Base-by-base conservation (phyloP, 2,329 filamentous ascomycete genomes). In the Neonectria faginata region DNA sequence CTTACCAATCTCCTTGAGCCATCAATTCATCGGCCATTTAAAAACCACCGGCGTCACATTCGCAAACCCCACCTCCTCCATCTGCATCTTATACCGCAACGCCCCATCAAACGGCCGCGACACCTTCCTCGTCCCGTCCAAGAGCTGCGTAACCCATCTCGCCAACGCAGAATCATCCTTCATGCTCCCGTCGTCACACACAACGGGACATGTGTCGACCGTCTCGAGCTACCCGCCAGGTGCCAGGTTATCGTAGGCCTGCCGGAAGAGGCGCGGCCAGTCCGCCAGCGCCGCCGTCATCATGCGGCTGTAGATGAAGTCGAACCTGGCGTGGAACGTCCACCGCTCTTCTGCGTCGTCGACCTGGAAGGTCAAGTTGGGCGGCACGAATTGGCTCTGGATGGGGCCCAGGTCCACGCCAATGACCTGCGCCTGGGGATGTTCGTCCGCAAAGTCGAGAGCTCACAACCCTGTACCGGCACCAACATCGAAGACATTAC, bases 41-140 rank as follows among this genome's bases (percentile, higher is more conserved):
- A 78, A 83, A 5, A 82, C 69, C 2, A 78, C 74, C 65, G 85
- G 80, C 0, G 74, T 72, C 0, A 88, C 79, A 61, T 86, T 79
- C 45, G 77, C 73, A 67, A 88, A 88, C 0, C 86, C 87, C 0
- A 82, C 83, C 5, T 82, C 81, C 16, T 76, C 74, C 51, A 88
- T 76, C 60, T 79, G 78, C 31, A 67, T 52, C 36, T 71, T 74
- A 20, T 69, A 66, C 11, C 67, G 54, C 25, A 61, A 50, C 0
- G 72, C 74, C 2, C 67, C 71, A 8, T 69, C 62, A 36, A 76
- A 67, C 0, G 73, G 67, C 5, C 77, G 71, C 0, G 75, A 74
- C 4, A 75, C 62, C 7, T 69, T 67, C 11, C 31, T 62, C 11
- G 73, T 74, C 0, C 69, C 74, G 10, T 78, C 67, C 0, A 67